Evolutionary conservation across 306 rosid genomes (phyloP).

Genomic region (Castanea crenata): DNA sequence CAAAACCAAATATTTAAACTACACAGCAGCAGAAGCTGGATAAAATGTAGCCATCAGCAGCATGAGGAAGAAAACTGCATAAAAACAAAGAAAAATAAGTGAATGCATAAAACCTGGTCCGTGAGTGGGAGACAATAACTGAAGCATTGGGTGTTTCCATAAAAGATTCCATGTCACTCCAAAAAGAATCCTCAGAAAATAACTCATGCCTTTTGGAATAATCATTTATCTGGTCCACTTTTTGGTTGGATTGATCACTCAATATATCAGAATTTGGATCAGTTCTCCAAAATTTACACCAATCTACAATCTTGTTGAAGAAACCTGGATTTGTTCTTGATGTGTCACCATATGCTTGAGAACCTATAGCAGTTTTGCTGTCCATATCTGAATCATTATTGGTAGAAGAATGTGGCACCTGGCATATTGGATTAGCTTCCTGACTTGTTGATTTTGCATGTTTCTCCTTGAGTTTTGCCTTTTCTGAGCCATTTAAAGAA

Average conservation of each 20-base stretch:
- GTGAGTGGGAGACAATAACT: constrained; percentile 51
- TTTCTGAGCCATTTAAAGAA: constrained; percentile 8
- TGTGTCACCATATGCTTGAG: constrained; percentile 19
- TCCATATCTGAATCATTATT: constrained; percentile 30
- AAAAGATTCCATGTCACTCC: constrained; percentile 68
- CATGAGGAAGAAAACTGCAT: constrained; percentile 2
- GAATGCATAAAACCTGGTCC: constrained; percentile 59
- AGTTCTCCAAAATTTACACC: constrained; percentile 48
- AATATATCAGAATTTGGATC: constrained; percentile 19
- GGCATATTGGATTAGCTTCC: constrained; percentile 39
- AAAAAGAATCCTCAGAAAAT: constrained; percentile 54
- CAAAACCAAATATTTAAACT: not conserved
- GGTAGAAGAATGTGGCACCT: constrained; percentile 23
- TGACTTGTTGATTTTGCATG: constrained; percentile 23
- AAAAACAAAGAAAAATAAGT: not conserved
- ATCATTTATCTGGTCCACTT: constrained; percentile 17
- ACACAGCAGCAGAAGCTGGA: not conserved
- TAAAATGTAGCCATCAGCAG: constrained; percentile 2
- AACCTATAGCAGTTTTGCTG: constrained; percentile 24
- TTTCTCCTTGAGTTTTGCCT: constrained; percentile 27
- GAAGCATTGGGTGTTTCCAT: constrained; percentile 55
- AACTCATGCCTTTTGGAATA: constrained; percentile 36
- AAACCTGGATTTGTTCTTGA: constrained; percentile 29
- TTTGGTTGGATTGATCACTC: constrained; percentile 31
- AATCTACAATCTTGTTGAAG: constrained; percentile 35